Evolutionary conservation across 2,329 filamentous ascomycete species (phyloP), one percentile per base, ranked within the genome.

Genomic region (Sclerotinia trifoliorum): DNA sequence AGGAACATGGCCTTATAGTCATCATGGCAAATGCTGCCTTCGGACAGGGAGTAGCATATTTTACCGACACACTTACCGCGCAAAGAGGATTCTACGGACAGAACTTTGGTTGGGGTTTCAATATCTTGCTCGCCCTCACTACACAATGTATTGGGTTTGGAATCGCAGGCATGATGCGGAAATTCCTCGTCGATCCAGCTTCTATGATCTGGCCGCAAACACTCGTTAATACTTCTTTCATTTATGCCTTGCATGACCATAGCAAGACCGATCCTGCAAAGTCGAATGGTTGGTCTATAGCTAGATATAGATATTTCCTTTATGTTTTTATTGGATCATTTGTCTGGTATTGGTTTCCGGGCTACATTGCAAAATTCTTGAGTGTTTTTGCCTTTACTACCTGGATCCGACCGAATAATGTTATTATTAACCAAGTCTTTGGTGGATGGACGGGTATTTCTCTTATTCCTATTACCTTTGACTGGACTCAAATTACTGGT

Each of bases 21-120:
- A 85, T 90, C 72, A 90, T 90, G 74, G 74, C 74, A 11, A 75
- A 84, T 82, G 69, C 68, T 17, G 62, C 71, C 10, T 70, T 70
- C 44, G 67, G 61, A 29, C 49, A 52, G n/a, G 67, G 70, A 2
- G 67, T 88, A 84, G 81, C 76, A 5, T 93, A 93, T 73, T 88
- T 89, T 0, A 92, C 90, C 0, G 90, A 93, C 72, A 88, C 92
- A 42, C 85, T 93, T 56, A 81, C 92, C 2, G 90, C 90, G 0
- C 89, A 92, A 78, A 79, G 86, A 39, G 83, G 89, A 17, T 92
- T 92, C 73, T 93, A 93, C 86, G 6, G 90, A 86, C 1, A 90
- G 91, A 76, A 89, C 86, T 68, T 79, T 90, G 19, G 84, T 7
- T 87, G 84, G 79, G 82, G 82, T 1, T 88, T 87, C 77, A 84